phyloP scores from a whole-genome alignment of 495 filamentous ascomycete species.

The Xylaria grammica region DNA sequence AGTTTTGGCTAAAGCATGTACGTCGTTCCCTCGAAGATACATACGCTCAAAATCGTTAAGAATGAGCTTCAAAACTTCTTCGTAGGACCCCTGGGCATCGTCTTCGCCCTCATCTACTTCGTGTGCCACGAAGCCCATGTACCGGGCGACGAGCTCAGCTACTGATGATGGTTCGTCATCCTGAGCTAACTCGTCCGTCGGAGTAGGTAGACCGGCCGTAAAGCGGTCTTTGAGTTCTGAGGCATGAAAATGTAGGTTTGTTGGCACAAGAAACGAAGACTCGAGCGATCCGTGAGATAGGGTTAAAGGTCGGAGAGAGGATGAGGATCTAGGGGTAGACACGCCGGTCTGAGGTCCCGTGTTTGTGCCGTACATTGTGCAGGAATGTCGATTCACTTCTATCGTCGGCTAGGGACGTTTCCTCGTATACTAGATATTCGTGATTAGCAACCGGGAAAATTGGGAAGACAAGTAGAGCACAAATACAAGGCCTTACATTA shows the following conservation, averaged over 20 bases:
- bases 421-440: neutral
- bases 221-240: conserved; percentile 90
- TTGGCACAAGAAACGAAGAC: conserved; percentile 91
- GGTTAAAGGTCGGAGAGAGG: conserved; percentile 86
- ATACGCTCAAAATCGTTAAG: conserved; percentile 94
- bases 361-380: conserved; percentile 83
- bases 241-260: conserved; percentile 92
- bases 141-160: conserved; percentile 87
- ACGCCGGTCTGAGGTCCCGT: conserved; percentile 88
- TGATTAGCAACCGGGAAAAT: neutral
- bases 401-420: neutral
- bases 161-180: conserved; percentile 97
- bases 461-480: neutral
- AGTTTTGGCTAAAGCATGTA: conserved; percentile 84
- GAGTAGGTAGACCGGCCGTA: conserved; percentile 77
- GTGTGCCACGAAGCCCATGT: conserved; percentile 82
- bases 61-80: conserved; percentile 85
- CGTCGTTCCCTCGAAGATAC: conserved; percentile 93
- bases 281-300: conserved; percentile 93
- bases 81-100: conserved; percentile 78
- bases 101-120: conserved; percentile 93
- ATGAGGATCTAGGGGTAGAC: conserved; percentile 87
- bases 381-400: neutral
- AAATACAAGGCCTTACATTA: conserved; percentile 6
- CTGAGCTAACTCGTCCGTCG: conserved; percentile 95